Evolutionary conservation across 164 flowering plant genomes (phyloP), one percentile per base, ranked within the genome.

Genomic region (Kingdonia uniflora): DNA sequence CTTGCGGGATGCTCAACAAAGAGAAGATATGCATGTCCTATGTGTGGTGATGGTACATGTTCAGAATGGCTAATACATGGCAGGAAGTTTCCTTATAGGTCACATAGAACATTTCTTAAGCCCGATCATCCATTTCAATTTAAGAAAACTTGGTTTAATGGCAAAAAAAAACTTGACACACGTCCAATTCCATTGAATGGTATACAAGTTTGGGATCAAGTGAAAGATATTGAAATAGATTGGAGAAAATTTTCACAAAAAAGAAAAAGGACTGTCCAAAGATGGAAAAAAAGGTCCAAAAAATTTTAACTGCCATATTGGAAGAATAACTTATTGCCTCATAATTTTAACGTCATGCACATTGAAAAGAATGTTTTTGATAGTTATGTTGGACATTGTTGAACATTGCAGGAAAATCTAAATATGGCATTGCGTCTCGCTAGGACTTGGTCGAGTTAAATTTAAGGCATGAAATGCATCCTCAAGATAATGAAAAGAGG

Each of bases 281-380:
- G 19, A 21, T 44, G 19, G 48, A 44, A 44, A 21, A 44, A 44
- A 1, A 44, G 21, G 19, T 44, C 23, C 19, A 44, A 14, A 0
- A 14, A 14, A 1, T 44, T 44, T 19, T 0, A 44, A 13, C n/a
- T 44, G 48, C 13, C 48, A 4, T 44, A 44, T 12, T 44, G 22
- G 8, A 44, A 44, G 48, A 19, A 17, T 12, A 44, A 11, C 14
- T 10, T 25, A 22, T 13, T 49, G 12, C 40, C 3, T 24, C 48
- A 42, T n/a, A 55, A 55, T 6, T 7, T 43, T 26, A 37, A 55
- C n/a, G 40, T 55, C 1, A 55, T 52, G 14, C 42, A 52, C 17
- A 38, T 38, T n/a, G 56, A 55, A 19, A 55, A 55, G 19, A 55
- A 42, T 24, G 49, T 55, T 22, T 55, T 13, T 55, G 38, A 42